A percentile compares a stretch with the other conserved stretches of the same genome.
Conservation (phyloP, 2,329 filamentous ascomycete genomes). For the Verticillium nubilum region DNA sequence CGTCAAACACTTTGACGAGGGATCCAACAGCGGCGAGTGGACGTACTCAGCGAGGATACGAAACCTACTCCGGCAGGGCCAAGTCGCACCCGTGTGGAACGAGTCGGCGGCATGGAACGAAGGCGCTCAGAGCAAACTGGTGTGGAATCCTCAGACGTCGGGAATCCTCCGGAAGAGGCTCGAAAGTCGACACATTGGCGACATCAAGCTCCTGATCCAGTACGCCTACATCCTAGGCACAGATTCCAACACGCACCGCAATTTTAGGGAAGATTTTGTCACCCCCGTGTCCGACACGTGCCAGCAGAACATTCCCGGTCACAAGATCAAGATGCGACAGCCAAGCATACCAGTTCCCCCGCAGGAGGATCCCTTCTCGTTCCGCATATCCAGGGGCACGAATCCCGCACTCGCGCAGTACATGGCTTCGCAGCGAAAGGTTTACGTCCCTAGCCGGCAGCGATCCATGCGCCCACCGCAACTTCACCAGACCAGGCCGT, state of each 20-base stretch:
- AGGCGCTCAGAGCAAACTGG: conserved; percentile 17
- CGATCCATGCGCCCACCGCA: conserved; percentile 8
- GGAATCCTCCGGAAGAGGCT: conserved; percentile 36
- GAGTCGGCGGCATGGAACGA: conserved; percentile 25
- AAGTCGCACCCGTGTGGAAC: conserved; percentile 30
- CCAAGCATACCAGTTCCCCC: not conserved
- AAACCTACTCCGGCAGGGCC: conserved; percentile 35
- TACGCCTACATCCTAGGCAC: conserved; percentile 33
- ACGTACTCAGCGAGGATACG: conserved; percentile 37
- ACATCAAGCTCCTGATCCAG: conserved; percentile 30
- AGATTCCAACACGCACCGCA: conserved; percentile 18
- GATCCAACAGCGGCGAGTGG: conserved; percentile 33
- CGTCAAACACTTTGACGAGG: conserved; percentile 41
- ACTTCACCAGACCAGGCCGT: conserved; percentile 9
- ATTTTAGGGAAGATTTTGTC: conserved; percentile 26
- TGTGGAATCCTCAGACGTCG: conserved; percentile 37
- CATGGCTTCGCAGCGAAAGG: conserved; percentile 27
- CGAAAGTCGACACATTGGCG: conserved; percentile 37
- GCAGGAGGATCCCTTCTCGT: conserved; percentile 24
- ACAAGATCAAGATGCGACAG: conserved; percentile 17
- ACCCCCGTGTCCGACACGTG: conserved; percentile 30
- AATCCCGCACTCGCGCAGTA: conserved; percentile 28
- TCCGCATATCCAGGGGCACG: conserved; percentile 28
- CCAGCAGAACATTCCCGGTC: conserved; percentile 26
- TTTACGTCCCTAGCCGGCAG: conserved; percentile 18